Evolutionary conservation across 148 eudicot genomes (phyloP), one percentile per base, ranked within the genome.

Genomic region (Amaranthus hypochondriacus): DNA sequence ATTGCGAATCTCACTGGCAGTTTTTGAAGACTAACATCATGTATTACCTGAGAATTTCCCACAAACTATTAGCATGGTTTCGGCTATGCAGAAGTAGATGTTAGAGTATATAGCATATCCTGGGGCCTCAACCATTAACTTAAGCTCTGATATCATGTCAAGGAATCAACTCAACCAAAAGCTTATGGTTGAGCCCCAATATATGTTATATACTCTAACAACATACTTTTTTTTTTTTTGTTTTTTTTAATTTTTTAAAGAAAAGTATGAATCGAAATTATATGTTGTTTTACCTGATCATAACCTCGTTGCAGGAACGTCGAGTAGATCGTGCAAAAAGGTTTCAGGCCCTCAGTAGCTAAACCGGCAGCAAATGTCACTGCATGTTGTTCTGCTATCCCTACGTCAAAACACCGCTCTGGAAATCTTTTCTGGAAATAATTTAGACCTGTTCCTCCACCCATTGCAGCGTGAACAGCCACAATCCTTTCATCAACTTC

Each of bases 291-390:
- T 63, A 90, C 95, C 84, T 90, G 96, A 70, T 88, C 96, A 64
- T 85, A 90, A 42, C 96, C 96, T 74, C 92, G 72, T 64, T 90
- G 96, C 51, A 88, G 79, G 77, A 90, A 90, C 1, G 96, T 77
- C 4, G 96, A 90, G 73, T 88, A 90, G 71, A 90, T 90, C 42
- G 96, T 84, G 68, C 92, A 88, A 74, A 90, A 90, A 21, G 96
- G 96, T 78, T 88, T 90, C 74, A 90, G 86, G 56, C 96, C 96
- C 70, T 88, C 92, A 7, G 90, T 70, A 65, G 96, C 96, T 75
- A 90, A 83, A 39, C 96, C 96, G 18, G 96, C 96, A 57, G 96
- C 90, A 78, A 90, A 90, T 52, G 96, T 90, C 9, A 90, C 96
- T 54, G 90, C 96, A 64, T 90, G 95, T 73, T 90, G 95, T 73